Evolutionary conservation across 768 basidiomycete species (phyloP).

Genomic region (Nevesoporus exiguus): DNA sequence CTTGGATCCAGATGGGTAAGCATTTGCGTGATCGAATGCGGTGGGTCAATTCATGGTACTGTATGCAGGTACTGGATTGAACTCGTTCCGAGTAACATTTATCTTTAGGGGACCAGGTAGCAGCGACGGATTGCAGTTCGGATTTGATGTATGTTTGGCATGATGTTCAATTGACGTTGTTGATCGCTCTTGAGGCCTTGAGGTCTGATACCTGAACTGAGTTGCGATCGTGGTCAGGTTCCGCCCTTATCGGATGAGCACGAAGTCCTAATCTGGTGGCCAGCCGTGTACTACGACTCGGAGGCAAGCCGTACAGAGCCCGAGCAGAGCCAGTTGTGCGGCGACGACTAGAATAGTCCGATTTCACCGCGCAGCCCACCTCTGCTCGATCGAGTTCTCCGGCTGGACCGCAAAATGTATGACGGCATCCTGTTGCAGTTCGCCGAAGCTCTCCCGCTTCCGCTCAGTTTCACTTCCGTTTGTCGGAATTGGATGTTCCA

Average conservation of each 20-base stretch:
- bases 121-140: not conserved
- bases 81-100: constrained; percentile 39
- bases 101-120: constrained; percentile 17
- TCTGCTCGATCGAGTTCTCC: no score
- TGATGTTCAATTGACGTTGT: constrained; percentile 1
- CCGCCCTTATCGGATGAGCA: no score
- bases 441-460: not conserved
- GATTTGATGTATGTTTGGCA: not conserved
- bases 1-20: constrained; percentile 79
- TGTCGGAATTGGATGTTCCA: no score
- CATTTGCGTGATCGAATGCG: not conserved
- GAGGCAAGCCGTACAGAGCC: no score
- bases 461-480: no score
- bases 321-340: no score
- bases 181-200: not conserved
- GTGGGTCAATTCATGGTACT: not conserved
- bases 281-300: no score
- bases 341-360: no score
- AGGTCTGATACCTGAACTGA: no score
- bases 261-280: no score
- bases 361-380: no score
- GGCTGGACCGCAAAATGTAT: not conserved
- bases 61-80: constrained; percentile 58
- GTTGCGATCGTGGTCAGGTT: no score
- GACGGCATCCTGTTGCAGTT: not conserved